Conservation (phyloP, 345 rosid species). For the Aurinia saxatilis region DNA sequence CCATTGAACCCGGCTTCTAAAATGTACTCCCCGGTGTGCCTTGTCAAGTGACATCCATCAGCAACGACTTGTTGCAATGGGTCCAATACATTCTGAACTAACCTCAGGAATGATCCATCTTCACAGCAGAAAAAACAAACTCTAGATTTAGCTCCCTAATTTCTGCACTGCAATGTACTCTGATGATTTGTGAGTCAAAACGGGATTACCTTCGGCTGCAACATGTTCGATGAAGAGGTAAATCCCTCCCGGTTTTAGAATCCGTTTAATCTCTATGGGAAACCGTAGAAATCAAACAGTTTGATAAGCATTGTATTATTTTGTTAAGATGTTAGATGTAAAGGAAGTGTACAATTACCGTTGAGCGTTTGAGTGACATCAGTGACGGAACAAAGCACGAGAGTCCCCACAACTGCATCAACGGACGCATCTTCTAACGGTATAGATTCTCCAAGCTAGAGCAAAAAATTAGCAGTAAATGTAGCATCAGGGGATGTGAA, state of each 20-base stretch:
- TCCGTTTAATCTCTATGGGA: conserved; percentile 58
- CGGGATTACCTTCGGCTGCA: conserved; percentile 63
- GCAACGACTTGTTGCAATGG: conserved; percentile 63
- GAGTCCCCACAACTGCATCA: conserved; percentile 83
- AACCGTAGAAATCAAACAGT: neutral
- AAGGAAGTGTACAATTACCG: conserved; percentile 32
- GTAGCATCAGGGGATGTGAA: neutral
- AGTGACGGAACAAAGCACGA: conserved; percentile 72
- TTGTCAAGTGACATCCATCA: conserved; percentile 77
- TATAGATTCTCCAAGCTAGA: conserved; percentile 73
- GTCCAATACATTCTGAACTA: conserved; percentile 49
- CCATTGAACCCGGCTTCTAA: conserved; percentile 52
- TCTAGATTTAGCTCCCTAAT: neutral
- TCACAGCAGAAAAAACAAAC: neutral
- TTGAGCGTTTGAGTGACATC: conserved; percentile 49
- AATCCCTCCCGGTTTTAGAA: conserved; percentile 71
- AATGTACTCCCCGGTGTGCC: conserved; percentile 56
- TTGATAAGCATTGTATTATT: neutral
- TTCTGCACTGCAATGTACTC: neutral
- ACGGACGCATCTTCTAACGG: conserved; percentile 69
- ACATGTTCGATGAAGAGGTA: conserved; percentile 84
- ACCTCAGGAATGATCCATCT: conserved; percentile 68
- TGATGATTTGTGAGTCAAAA: neutral
- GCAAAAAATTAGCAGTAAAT: neutral
- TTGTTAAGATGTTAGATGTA: no score